A percentile compares a stretch with the other conserved stretches of the same genome.
Evolutionary conservation across 2,329 filamentous ascomycete species (phyloP).

Genomic region (Stemphylium lycopersici): DNA sequence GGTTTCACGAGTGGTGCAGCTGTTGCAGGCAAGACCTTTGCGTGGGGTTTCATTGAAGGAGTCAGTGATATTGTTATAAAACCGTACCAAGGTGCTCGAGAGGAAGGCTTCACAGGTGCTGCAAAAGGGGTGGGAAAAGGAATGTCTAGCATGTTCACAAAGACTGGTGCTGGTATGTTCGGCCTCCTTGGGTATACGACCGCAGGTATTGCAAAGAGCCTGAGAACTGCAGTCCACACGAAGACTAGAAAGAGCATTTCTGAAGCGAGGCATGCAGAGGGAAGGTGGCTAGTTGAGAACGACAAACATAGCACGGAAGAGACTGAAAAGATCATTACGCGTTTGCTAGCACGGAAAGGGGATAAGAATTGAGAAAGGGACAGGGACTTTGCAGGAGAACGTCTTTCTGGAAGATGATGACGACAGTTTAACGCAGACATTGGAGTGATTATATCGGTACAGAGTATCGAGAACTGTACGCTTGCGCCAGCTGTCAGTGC

Average conservation of each 20-base stretch:
- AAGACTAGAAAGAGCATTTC: background rate
- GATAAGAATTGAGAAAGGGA: too few relatives aligned
- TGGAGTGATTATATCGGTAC: too few relatives aligned
- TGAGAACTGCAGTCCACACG: background rate
- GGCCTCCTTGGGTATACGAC: conserved; percentile 23
- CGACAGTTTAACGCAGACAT: too few relatives aligned
- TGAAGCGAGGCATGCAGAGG: background rate
- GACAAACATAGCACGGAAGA: too few relatives aligned
- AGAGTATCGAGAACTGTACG: too few relatives aligned
- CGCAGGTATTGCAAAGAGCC: background rate
- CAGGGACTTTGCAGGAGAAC: too few relatives aligned
- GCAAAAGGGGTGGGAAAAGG: conserved; percentile 45
- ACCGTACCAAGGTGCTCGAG: conserved; percentile 68
- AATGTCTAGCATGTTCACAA: conserved; percentile 12
- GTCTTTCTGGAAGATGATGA: too few relatives aligned
- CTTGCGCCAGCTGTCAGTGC: too few relatives aligned
- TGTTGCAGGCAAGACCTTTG: conserved; percentile 75
- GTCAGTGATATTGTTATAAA: conserved; percentile 78
- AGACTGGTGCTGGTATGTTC: conserved; percentile 23
- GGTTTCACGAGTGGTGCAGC: conserved; percentile 73
- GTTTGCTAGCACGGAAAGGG: too few relatives aligned
- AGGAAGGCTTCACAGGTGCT: conserved; percentile 67
- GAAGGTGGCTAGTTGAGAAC: background rate
- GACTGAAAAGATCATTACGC: too few relatives aligned
- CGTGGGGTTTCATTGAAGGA: conserved; percentile 75